Evolutionary conservation across 768 basidiomycete species (phyloP), one percentile per base, ranked within the genome.

Genomic region (Kwoniella dendrophila): DNA sequence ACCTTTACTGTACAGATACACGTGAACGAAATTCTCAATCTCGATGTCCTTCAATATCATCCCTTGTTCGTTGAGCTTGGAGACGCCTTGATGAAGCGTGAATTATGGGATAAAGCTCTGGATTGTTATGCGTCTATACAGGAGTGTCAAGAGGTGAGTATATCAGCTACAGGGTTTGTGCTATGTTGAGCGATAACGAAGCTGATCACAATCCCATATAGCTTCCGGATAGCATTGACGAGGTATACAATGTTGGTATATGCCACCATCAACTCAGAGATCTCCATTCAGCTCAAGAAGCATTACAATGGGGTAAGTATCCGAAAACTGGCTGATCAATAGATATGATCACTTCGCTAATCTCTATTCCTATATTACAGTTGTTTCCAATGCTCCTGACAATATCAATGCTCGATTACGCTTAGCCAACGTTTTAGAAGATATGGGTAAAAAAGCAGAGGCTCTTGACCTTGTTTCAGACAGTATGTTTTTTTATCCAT

Each of bases 381-480:
- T 94, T 30, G 82, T 88, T 18, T 81, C 83, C 3, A 85, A 85
- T 0, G 89, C 93, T 74, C 87, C 90, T 0, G 83, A 83, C 0
- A 85, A 90, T 67, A 85, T 86, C 69, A 90, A 93, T 29, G 88
- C 87, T 27, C 92, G 92, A 77, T 87, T 94, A 84, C 89, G 90
- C 64, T 83, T 97, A 0, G 95, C 94, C 0, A 90, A 90, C 66
- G 85, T 93, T 14, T 90, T 92, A 66, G 95, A 99, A 77, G 86
- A 90, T 11, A 80, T 88, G 66, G 86, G 88, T 44, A 86, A 92
- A 65, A 86, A 89, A 1, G 82, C 86, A 16, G 88, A 88, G 72
- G 95, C 95, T 0, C 82, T 96, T 0, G 87, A 89, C 6, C 80
- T 96, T 0, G 88, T 94, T 14, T 87, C 88, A 53, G 85, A 92